These are phyloP conservation scores for Mucor indicus DNA, from an alignment of 371 early-diverging fungal genomes.

Conservation along the genomic window DNA sequence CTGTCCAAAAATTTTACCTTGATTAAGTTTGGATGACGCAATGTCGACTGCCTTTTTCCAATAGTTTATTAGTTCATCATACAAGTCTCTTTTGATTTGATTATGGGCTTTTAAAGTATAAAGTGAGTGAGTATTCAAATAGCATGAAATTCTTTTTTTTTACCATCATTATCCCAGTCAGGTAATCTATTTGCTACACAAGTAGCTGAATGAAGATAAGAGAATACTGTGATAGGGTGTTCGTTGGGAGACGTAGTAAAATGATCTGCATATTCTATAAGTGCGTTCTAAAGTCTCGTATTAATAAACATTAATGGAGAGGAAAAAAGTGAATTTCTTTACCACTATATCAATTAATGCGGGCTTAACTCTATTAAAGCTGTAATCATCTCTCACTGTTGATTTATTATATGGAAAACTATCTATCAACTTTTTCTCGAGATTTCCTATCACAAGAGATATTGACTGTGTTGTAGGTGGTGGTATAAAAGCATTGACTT, in stretches of 20 bases:
- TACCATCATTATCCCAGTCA: conserved; percentile 60
- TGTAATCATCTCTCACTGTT: conserved; percentile 10
- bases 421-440: conserved; percentile 66
- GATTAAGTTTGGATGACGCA: conserved; percentile 63
- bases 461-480: conserved; percentile 79
- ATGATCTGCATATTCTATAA: conserved; percentile 77
- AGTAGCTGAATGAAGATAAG: conserved; percentile 70
- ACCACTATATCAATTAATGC: conserved; percentile 12
- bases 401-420: conserved; percentile 70
- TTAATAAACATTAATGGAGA: too few species aligned
- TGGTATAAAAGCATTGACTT: conserved; percentile 63
- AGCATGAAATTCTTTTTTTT: not conserved
- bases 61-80: conserved; percentile 60
- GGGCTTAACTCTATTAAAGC: conserved; percentile 14
- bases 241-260: conserved; percentile 71
- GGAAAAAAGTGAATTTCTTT: too few species aligned
- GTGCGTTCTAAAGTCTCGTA: conserved; percentile 54
- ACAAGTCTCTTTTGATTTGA: conserved; percentile 57
- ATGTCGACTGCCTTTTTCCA: conserved; percentile 75
- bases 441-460: conserved; percentile 54
- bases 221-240: conserved; percentile 67
- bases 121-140: not conserved
- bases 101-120: conserved; percentile 46
- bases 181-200: conserved; percentile 70
- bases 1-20: conserved; percentile 76